Evolutionary conservation across 73 alveolate species (phyloP).

Genomic region (Symbiodinium natans): DNA sequence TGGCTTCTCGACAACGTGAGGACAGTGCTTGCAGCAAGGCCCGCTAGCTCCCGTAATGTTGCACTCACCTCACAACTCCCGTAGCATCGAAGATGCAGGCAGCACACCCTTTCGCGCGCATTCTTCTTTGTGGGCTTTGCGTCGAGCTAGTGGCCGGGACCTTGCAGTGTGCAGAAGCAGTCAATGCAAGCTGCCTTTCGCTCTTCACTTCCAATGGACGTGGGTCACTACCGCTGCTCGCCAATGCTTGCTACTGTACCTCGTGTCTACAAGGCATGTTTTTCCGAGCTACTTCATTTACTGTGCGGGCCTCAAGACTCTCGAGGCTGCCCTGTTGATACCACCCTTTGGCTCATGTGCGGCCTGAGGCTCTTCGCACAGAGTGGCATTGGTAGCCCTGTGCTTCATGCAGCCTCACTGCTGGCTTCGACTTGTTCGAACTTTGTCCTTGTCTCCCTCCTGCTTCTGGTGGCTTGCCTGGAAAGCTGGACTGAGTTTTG

Average conservation of each 20-base stretch:
- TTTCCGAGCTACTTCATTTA: not conserved
- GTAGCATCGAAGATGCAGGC: not conserved
- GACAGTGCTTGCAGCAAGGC: not conserved
- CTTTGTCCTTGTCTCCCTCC: not conserved
- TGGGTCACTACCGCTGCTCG: too few species aligned
- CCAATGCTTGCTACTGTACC: not conserved
- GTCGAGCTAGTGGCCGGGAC: not conserved
- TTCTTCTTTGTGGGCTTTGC: not conserved
- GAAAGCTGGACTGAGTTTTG: not conserved
- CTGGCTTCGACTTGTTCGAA: not conserved
- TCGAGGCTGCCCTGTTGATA: too few species aligned
- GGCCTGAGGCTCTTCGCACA: not conserved
- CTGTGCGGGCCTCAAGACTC: not conserved
- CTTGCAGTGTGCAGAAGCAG: not conserved
- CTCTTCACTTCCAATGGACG: too few species aligned
- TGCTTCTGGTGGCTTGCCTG: not conserved
- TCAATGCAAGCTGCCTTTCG: too few species aligned
- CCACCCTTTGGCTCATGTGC: not conserved
- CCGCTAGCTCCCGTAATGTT: too few species aligned
- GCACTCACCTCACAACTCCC: too few species aligned
- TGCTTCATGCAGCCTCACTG: not conserved
- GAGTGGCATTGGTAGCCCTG: not conserved
- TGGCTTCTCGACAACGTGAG: not conserved
- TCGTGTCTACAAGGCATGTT: not conserved
- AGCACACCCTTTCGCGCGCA: not conserved